Conservation (phyloP, 2,329 filamentous ascomycete genomes). For the Scedosporium minutisporum region DNA sequence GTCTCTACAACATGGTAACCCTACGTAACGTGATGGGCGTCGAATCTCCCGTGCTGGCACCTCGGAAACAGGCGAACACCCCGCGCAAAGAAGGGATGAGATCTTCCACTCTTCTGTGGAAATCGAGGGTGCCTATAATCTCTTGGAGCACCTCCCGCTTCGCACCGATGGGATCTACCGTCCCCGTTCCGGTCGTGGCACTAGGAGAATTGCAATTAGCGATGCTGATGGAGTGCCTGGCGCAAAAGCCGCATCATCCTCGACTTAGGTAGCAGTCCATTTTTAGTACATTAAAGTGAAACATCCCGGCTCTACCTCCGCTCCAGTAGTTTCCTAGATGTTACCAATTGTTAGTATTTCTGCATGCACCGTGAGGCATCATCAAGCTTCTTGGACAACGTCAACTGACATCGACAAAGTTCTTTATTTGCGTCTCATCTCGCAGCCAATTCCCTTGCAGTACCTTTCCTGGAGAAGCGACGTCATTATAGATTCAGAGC, state of each 20-base stretch:
- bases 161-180: background rate
- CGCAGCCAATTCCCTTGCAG: background rate
- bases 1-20: slow-evolving; percentile 25
- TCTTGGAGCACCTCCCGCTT: background rate
- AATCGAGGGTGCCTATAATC: background rate
- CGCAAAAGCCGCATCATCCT: background rate
- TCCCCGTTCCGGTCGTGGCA: background rate
- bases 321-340: background rate
- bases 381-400: background rate
- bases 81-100: slow-evolving; percentile 18
- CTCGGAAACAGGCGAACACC: slow-evolving; percentile 17
- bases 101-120: background rate
- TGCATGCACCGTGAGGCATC: background rate
- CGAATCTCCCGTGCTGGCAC: slow-evolving; percentile 21
- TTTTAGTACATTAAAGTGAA: background rate
- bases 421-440: background rate
- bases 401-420: background rate
- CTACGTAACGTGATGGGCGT: slow-evolving; percentile 14
- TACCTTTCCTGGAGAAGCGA: background rate
- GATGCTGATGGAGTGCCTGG: background rate
- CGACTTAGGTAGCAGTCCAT: too few relatives aligned
- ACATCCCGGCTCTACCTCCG: background rate
- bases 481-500: too few relatives aligned
- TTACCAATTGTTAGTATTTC: background rate
- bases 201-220: background rate